A percentile compares a stretch with the other conserved stretches of the same genome.
These are phyloP conservation scores for Toxoplasma gondii DNA, from an alignment of 169 alveolate species.

Conservation along the genomic window DNA sequence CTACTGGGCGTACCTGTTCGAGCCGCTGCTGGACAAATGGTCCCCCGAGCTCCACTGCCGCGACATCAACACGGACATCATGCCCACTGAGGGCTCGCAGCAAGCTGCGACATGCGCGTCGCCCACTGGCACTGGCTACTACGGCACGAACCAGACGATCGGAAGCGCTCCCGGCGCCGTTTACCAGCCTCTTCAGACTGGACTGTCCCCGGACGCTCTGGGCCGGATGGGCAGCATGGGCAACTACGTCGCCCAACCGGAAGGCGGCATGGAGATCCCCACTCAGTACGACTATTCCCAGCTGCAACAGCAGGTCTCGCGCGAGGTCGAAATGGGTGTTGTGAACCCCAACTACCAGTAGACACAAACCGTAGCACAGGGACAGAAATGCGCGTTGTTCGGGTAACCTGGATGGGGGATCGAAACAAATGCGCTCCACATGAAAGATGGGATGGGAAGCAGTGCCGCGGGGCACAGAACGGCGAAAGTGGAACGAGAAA, in stretches of 20 bases:
- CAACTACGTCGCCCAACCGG: background rate
- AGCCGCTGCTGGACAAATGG: conserved; percentile 87
- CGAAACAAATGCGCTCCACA: no score
- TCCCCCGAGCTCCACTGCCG: conserved; percentile 87
- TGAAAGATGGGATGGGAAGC: no score
- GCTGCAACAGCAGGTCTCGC: conserved; percentile 75
- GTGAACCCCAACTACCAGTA: conserved; percentile 66
- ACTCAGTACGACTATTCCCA: conserved; percentile 78
- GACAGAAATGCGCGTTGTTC: background rate
- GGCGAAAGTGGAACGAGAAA: no score
- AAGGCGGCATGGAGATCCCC: conserved; percentile 68
- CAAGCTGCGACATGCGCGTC: background rate
- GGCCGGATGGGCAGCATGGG: background rate
- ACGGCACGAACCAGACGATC: background rate
- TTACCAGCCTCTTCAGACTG: background rate
- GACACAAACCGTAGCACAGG: background rate
- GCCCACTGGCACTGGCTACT: background rate
- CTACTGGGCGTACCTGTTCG: conserved; percentile 86
- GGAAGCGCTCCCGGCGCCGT: background rate
- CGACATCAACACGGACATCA: conserved; percentile 77
- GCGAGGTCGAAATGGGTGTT: conserved; percentile 76
- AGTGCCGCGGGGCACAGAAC: no score
- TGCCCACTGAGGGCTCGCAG: conserved; percentile 37
- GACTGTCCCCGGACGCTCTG: background rate
- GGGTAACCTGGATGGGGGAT: background rate